Conservation (phyloP, 2,329 filamentous ascomycete genomes). For the Stylonectria norvegica region DNA sequence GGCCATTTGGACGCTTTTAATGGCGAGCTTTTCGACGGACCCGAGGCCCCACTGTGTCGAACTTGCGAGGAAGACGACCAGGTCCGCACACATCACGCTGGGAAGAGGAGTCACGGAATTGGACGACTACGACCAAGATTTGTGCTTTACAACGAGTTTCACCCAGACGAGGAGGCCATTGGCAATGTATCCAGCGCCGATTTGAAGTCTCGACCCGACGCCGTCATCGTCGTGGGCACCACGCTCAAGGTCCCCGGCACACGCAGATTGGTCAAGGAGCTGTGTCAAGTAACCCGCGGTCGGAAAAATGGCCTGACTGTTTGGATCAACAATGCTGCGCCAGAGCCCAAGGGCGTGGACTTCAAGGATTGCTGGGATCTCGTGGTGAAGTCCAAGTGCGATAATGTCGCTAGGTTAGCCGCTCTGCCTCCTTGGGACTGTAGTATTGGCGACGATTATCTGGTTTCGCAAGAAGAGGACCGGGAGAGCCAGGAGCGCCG, state of each 20-base stretch:
- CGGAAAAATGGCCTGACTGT: constrained; percentile 81
- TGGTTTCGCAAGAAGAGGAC: constrained; percentile 44
- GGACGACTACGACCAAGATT: constrained; percentile 87
- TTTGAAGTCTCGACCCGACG: constrained; percentile 80
- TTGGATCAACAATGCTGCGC: constrained; percentile 89
- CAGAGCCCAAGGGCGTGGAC: constrained; percentile 77
- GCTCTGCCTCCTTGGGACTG: constrained; percentile 58
- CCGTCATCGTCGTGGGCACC: constrained; percentile 90
- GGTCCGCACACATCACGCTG: constrained; percentile 69
- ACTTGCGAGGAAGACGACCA: constrained; percentile 72
- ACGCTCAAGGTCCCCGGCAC: constrained; percentile 94
- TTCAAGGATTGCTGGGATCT: constrained; percentile 93
- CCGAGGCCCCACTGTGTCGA: constrained; percentile 75
- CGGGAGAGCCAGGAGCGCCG: constrained; percentile 38
- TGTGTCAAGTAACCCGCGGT: constrained; percentile 82
- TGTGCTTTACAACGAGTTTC: constrained; percentile 95
- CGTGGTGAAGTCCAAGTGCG: constrained; percentile 80
- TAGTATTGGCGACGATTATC: constrained; percentile 49
- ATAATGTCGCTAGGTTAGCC: constrained; percentile 76
- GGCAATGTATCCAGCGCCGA: constrained; percentile 86
- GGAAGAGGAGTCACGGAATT: constrained; percentile 90
- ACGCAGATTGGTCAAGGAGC: constrained; percentile 80
- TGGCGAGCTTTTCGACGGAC: constrained; percentile 75
- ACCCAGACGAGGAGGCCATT: constrained; percentile 94
- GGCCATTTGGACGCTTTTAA: constrained; percentile 73